These are phyloP conservation scores for Coemansia sp. DNA, from an alignment of 192 early-diverging fungal species.

Conservation along the genomic window DNA sequence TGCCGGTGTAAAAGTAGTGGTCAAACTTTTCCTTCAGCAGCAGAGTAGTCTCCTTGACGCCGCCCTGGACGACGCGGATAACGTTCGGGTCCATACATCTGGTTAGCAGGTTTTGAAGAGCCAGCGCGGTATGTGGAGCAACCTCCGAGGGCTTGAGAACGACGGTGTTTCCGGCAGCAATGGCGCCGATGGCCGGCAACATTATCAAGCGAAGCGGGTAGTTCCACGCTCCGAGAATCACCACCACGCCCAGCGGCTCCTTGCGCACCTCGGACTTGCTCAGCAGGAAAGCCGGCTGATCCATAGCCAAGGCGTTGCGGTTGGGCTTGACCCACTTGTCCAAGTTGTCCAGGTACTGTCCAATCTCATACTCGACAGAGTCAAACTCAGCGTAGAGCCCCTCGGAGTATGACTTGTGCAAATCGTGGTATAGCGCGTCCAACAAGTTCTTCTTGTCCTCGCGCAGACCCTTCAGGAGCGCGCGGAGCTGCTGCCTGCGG, in stretches of 20 bases:
- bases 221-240: constrained; percentile 75
- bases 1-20: constrained; percentile 94
- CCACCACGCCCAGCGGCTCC: constrained; percentile 77
- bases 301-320: constrained; percentile 20
- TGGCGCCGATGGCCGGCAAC: constrained; percentile 73
- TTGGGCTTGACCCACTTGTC: constrained; percentile 59
- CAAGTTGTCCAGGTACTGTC: constrained; percentile 57
- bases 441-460: constrained; percentile 59
- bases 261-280: constrained; percentile 59
- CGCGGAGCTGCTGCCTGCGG: constrained; percentile 63
- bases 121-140: constrained; percentile 60
- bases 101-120: constrained; percentile 64
- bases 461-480: constrained; percentile 59
- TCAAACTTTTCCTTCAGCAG: constrained; percentile 82
- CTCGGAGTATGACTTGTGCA: constrained; percentile 59
- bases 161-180: constrained; percentile 88
- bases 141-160: constrained; percentile 89
- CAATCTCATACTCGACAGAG: constrained; percentile 58
- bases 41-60: constrained; percentile 65
- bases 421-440: constrained; percentile 60
- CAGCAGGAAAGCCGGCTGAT: constrained; percentile 46
- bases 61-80: constrained; percentile 76
- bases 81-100: constrained; percentile 72
- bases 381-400: constrained; percentile 56
- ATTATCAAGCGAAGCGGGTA: constrained; percentile 67